These are phyloP conservation scores for Meyerozyma carpophila DNA, from an alignment of 1,139 yeast genomes.

Conservation along the genomic window DNA sequence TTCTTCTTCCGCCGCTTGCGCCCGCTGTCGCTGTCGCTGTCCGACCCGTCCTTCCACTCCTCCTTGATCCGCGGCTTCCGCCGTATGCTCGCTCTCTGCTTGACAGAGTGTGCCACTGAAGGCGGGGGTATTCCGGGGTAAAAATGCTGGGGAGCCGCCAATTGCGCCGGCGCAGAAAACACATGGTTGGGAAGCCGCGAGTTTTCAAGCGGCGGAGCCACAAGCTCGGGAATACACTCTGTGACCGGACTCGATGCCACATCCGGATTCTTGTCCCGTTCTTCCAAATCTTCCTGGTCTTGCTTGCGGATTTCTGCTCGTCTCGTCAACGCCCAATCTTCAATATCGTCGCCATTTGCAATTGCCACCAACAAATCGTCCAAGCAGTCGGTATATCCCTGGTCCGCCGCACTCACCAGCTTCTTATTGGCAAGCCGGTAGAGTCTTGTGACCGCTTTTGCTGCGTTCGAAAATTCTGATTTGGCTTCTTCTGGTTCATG, in stretches of 20 bases:
- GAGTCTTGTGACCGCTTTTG: slow-evolving; percentile 58
- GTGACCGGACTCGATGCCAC: neutral
- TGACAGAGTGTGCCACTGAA: neutral
- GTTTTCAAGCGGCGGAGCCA: neutral
- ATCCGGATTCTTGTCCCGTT: neutral
- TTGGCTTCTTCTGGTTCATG: slow-evolving; percentile 8
- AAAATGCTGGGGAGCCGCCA: slow-evolving; percentile 1
- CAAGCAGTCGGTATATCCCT: slow-evolving; percentile 54
- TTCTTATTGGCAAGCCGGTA: slow-evolving; percentile 50
- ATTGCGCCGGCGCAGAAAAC: neutral
- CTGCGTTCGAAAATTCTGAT: slow-evolving; percentile 56
- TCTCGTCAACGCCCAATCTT: slow-evolving; percentile 48
- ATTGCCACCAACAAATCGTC: slow-evolving; percentile 50
- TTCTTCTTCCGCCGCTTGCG: slow-evolving; percentile 1
- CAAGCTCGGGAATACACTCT: neutral
- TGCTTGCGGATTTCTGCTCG: slow-evolving; percentile 33
- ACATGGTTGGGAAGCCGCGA: neutral
- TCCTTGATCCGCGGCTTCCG: slow-evolving; percentile 1
- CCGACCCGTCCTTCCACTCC: slow-evolving; percentile 1
- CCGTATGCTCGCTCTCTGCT: slow-evolving; percentile 3
- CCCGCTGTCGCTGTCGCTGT: slow-evolving; percentile 2
- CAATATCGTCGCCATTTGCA: slow-evolving; percentile 43
- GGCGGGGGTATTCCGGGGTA: neutral
- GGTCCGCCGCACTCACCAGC: slow-evolving; percentile 35
- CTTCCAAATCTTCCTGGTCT: neutral